These are phyloP conservation scores for Chlorella vulgaris DNA, from an alignment of 139 green algal genomes.

Conservation along the genomic window DNA sequence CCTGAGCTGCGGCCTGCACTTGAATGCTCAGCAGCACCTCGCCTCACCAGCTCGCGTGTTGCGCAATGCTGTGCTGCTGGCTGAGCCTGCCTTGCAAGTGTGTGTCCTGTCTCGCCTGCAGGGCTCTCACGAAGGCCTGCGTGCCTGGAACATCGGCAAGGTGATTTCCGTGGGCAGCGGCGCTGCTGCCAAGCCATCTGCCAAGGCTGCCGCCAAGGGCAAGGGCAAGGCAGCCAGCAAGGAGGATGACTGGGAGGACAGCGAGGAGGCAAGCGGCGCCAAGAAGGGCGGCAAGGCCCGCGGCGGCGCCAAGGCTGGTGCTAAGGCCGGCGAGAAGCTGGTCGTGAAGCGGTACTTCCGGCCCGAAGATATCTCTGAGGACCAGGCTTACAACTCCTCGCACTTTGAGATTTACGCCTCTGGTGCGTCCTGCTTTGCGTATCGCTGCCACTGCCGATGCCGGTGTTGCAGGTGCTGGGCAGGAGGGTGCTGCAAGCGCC, in stretches of 20 bases:
- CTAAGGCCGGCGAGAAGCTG: conserved; percentile 24
- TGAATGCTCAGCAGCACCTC: no score
- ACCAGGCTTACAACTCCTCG: conserved; percentile 77
- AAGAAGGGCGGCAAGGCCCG: conserved; percentile 29
- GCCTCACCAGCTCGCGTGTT: no score
- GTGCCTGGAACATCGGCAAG: conserved; percentile 73
- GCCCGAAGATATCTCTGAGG: conserved; percentile 84
- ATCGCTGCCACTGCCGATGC: neutral
- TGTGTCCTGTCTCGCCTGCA: neutral
- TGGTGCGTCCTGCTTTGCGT: conserved; percentile 20
- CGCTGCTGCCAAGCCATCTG: conserved; percentile 18
- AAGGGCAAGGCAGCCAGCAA: conserved; percentile 29
- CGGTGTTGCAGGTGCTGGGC: neutral
- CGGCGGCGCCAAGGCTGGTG: neutral
- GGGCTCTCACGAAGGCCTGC: conserved; percentile 71
- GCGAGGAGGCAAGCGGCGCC: conserved; percentile 7
- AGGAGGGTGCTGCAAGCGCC: neutral
- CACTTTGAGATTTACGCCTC: conserved; percentile 76
- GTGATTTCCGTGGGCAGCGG: conserved; percentile 60
- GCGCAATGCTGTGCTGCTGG: no score
- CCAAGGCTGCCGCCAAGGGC: conserved; percentile 10
- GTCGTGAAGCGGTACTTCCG: conserved; percentile 85
- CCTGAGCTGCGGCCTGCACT: no score
- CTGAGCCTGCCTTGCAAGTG: no score
- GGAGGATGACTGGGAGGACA: neutral